These are phyloP conservation scores for Saccharum hybrid DNA, from an alignment of 202 grass and related monocot genomes.

Conservation along the genomic window DNA sequence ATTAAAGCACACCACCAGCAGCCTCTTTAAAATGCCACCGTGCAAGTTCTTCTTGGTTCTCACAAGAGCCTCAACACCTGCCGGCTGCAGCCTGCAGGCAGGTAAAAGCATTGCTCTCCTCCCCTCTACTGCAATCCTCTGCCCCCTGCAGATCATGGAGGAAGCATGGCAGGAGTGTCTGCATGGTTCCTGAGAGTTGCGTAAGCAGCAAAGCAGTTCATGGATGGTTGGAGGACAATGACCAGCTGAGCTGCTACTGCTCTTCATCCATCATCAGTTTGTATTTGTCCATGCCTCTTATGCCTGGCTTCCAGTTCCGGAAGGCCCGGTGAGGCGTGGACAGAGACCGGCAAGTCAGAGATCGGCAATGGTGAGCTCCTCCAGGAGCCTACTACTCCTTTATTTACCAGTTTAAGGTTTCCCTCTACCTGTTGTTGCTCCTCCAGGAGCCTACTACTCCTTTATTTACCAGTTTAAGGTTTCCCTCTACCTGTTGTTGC, in stretches of 20 bases:
- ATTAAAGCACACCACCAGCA: constrained; percentile 23
- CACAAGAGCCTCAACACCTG: constrained; percentile 35
- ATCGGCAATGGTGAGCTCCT: constrained; percentile 49
- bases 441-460: too few species aligned
- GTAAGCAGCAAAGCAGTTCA: neutral
- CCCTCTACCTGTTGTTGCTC: neutral
- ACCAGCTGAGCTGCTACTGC: constrained; percentile 25
- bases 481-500: too few species aligned
- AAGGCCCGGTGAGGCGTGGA: constrained; percentile 41
- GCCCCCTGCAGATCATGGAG: constrained; percentile 39
- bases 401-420: constrained; percentile 29
- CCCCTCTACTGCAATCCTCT: neutral
- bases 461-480: too few species aligned
- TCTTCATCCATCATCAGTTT: constrained; percentile 40
- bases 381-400: constrained; percentile 32
- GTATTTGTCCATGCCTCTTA: constrained; percentile 37
- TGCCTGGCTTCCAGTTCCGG: constrained; percentile 38
- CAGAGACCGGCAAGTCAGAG: constrained; percentile 52
- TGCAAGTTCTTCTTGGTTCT: constrained; percentile 38
- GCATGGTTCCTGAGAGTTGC: constrained; percentile 40
- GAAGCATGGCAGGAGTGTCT: constrained; percentile 42
- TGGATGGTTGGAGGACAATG: constrained; percentile 38
- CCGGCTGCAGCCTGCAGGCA: neutral
- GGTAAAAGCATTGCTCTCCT: neutral
- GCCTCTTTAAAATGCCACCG: constrained; percentile 44